Evolutionary conservation across 2,329 filamentous ascomycete genomes (phyloP), one percentile per base, ranked within the genome.

Genomic region (Venturia oleaginea): DNA sequence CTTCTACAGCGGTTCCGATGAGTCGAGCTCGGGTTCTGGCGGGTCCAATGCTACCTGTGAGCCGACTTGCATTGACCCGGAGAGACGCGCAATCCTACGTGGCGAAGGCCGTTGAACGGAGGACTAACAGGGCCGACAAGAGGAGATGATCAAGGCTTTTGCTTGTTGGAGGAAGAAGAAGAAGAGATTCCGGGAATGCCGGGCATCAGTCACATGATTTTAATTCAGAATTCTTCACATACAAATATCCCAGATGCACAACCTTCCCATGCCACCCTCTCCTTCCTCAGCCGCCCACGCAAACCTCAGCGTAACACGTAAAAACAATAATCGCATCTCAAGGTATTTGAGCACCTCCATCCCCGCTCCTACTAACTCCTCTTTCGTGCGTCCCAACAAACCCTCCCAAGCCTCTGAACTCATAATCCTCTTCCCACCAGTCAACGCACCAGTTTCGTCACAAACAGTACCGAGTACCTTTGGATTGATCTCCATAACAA

Each of bases 371-470:
- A 79, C 78, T 73, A 84, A 68, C 59, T 81, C 76, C 19, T 75
- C 70, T 2, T 77, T 71, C 0, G 73, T 74, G 38, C 80, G 71
- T 3, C 81, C 80, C 7, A 83, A 72, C 2, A 84, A 69, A 30
- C 82, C 73, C 40, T 69, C 70, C 84, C 84, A 87, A 0, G 84
- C 84, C 2, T 73, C 65, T 19, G 79, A 73, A 5, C 78, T 80
- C 74, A 85, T 80, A 22, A 85, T 72, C 2, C 86, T 72, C 71
- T 84, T 85, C 0, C 80, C 80, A 1, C 76, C 70, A 1, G 72
- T 70, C 10, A 86, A 76, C 40, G 76, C 76, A 5, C 81, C 84
- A 0, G 83, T 86, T 71, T 87, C 85, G 66, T 87, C 79, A 60
- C 80, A 68, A 6, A 81, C 65, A 43, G 74, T 72, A 5, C 77